Conservation (phyloP, 352 stramenopile species). For the Phytophthora europaea region DNA sequence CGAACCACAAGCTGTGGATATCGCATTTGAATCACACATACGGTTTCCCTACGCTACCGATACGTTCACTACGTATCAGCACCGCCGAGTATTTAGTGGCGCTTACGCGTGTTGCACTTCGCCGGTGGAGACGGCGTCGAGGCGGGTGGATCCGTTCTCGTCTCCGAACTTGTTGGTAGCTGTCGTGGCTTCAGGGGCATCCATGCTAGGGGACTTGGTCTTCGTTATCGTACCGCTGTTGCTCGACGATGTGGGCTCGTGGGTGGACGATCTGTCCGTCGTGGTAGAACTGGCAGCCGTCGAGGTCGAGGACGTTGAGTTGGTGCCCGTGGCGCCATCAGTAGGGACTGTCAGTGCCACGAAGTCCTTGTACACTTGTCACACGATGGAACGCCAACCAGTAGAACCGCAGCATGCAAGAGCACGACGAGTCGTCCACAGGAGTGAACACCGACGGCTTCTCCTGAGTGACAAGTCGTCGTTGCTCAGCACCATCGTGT, state of each 20-base stretch:
- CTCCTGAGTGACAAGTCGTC: slow-evolving; percentile 36
- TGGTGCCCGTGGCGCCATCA: slow-evolving; percentile 27
- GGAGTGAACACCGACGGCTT: slow-evolving; percentile 36
- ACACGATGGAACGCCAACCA: slow-evolving; percentile 41
- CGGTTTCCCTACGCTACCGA: no score
- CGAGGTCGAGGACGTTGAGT: slow-evolving; percentile 22
- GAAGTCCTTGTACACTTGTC: slow-evolving; percentile 47
- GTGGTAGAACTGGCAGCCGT: slow-evolving; percentile 5
- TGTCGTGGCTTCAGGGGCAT: slow-evolving; percentile 11
- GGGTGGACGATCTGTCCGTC: slow-evolving; percentile 2
- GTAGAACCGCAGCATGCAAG: slow-evolving; percentile 45
- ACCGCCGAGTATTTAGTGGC: slow-evolving; percentile 3
- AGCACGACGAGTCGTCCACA: slow-evolving; percentile 43
- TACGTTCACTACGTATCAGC: neutral
- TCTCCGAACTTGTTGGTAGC: slow-evolving; percentile 3
- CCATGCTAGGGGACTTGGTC: slow-evolving; percentile 12
- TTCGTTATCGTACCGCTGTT: slow-evolving; percentile 15
- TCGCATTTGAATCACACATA: no score
- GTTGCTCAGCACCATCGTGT: slow-evolving; percentile 32
- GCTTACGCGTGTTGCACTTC: slow-evolving; percentile 27
- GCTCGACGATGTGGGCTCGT: slow-evolving; percentile 10
- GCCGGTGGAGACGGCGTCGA: slow-evolving; percentile 28
- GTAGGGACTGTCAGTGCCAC: slow-evolving; percentile 26
- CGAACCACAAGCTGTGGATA: no score
- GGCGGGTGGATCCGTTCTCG: slow-evolving; percentile 8